A percentile compares a stretch with the other conserved stretches of the same genome.
Evolutionary conservation across 805 yeast genomes (phyloP).

Genomic region (Tetrapisispora fleetii): DNA sequence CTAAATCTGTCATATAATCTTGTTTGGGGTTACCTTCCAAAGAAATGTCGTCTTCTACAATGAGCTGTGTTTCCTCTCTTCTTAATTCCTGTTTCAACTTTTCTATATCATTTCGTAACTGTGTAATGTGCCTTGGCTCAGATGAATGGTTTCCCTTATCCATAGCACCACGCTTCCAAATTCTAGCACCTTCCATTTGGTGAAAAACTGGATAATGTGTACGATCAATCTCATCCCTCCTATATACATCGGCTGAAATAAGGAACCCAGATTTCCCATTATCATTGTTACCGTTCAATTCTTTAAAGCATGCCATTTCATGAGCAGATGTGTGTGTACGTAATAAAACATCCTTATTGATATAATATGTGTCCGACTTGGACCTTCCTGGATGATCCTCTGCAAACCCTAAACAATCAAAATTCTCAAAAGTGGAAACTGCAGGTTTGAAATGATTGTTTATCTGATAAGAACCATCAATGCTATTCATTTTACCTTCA

Average conservation of each 20-base stretch:
- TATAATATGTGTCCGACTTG: constrained; percentile 84
- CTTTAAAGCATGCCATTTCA: constrained; percentile 73
- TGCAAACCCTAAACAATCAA: constrained; percentile 88
- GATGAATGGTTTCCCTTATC: constrained; percentile 24
- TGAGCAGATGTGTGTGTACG: constrained; percentile 97
- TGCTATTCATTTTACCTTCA: constrained; percentile 51
- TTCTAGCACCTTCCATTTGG: constrained; percentile 92
- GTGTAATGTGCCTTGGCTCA: constrained; percentile 29
- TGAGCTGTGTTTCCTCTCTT: constrained; percentile 37
- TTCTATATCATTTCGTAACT: constrained; percentile 49
- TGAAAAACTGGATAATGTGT: constrained; percentile 97
- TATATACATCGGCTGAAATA: constrained; percentile 90
- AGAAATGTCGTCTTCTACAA: constrained; percentile 66
- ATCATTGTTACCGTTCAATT: constrained; percentile 35
- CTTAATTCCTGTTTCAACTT: constrained; percentile 42
- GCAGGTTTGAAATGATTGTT: constrained; percentile 76
- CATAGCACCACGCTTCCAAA: constrained; percentile 49
- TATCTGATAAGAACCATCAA: constrained; percentile 45
- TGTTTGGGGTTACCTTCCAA: constrained; percentile 71
- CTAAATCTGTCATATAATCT: constrained; percentile 56
- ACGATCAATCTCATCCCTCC: constrained; percentile 90
- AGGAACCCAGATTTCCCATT: constrained; percentile 63
- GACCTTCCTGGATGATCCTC: constrained; percentile 88
- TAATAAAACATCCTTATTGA: constrained; percentile 60
- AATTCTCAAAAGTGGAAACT: constrained; percentile 74